Conservation (phyloP, 106 monocot species). For the Ottelia alismoides region DNA sequence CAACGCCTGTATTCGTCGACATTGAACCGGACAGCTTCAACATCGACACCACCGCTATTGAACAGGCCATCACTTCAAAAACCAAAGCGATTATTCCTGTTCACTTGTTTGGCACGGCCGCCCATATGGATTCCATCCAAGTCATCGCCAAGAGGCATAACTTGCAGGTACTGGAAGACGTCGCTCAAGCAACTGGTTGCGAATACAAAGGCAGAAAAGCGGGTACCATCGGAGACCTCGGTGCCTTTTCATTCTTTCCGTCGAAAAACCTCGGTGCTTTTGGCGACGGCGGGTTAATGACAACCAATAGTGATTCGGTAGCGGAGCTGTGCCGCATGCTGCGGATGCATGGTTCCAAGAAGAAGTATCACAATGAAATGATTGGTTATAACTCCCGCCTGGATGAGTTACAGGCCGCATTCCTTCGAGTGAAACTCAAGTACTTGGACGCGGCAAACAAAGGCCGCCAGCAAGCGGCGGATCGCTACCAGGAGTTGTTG, state of each 20-base stretch:
- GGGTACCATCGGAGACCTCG: neutral
- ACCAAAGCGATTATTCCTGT: too few relatives aligned
- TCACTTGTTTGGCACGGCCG: too few relatives aligned
- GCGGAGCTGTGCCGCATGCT: neutral
- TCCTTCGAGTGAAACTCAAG: neutral
- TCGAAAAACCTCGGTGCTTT: neutral
- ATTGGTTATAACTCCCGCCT: neutral
- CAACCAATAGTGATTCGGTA: neutral
- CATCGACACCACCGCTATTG: too few relatives aligned
- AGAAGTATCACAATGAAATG: neutral
- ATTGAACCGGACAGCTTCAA: too few relatives aligned
- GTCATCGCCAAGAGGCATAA: neutral
- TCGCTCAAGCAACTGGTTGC: neutral
- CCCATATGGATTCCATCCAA: neutral
- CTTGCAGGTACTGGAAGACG: neutral
- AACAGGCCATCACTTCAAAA: too few relatives aligned
- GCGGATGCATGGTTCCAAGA: neutral
- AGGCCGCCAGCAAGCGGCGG: neutral
- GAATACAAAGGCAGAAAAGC: neutral
- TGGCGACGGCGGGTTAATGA: neutral
- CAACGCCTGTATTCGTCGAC: too few relatives aligned
- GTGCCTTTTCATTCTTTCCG: neutral
- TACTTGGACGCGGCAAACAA: neutral
- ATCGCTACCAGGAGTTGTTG: neutral
- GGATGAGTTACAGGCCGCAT: neutral